A percentile compares a stretch with the other conserved stretches of the same genome.
phyloP scores from a whole-genome alignment of 2,329 filamentous ascomycete species.

The Cercospora janseana region DNA sequence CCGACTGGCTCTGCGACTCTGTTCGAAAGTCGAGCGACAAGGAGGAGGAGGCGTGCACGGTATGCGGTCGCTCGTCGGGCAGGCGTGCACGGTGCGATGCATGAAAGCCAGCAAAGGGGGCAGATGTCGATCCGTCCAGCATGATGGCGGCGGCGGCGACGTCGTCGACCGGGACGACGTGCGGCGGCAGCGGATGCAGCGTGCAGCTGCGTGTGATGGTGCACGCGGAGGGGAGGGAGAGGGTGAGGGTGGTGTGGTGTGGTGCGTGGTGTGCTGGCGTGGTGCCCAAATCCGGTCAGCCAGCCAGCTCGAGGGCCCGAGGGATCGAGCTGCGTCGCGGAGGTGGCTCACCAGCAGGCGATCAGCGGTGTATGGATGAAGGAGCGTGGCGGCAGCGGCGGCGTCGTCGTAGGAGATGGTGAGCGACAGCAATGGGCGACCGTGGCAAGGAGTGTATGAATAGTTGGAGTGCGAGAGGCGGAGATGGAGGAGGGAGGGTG shows the following conservation, averaged over 20 bases:
- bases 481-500: too few relatives aligned
- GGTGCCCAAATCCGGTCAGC: background rate
- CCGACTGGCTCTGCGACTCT: constrained; percentile 17
- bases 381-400: background rate
- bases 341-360: background rate
- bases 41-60: constrained; percentile 27
- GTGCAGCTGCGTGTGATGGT: background rate
- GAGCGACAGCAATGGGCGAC: background rate
- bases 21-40: constrained; percentile 18
- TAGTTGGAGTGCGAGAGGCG: background rate
- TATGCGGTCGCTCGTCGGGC: constrained; percentile 27
- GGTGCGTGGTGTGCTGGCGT: background rate
- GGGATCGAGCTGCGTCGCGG: too few relatives aligned
- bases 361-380: background rate
- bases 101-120: background rate
- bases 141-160: background rate
- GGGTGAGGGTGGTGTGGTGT: too few relatives aligned
- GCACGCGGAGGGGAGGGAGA: background rate
- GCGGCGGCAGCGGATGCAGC: background rate
- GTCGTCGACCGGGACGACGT: background rate
- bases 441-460: background rate
- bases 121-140: constrained; percentile 3
- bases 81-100: constrained; percentile 6
- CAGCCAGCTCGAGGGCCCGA: background rate
- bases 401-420: background rate